A percentile compares a stretch with the other conserved stretches of the same genome.
These are phyloP conservation scores for Amylocystis lapponica DNA, from an alignment of 768 basidiomycete genomes.

Conservation along the genomic window DNA sequence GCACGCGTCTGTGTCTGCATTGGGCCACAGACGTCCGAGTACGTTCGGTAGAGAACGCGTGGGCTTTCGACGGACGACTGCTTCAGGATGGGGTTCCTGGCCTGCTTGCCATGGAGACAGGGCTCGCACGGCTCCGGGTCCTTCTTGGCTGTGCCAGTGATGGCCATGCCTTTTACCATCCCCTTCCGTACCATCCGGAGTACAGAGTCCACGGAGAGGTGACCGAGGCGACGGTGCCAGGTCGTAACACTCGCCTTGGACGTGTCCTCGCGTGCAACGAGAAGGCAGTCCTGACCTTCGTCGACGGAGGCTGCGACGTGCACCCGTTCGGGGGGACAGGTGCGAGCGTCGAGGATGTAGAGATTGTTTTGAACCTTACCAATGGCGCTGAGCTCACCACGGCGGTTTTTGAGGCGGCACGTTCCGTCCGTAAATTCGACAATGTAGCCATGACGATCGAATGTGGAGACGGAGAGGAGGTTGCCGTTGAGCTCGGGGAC, in stretches of 20 bases:
- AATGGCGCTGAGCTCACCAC: not conserved
- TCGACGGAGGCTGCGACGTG: too few species aligned
- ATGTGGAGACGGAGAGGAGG: conserved; percentile 14
- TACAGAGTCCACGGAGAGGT: conserved; percentile 7
- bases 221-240: conserved; percentile 15
- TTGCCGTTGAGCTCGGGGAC: conserved; percentile 18
- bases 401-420: conserved; percentile 3
- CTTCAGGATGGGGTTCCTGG: conserved; percentile 1
- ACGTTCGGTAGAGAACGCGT: conserved; percentile 7
- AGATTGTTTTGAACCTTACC: conserved; percentile 4
- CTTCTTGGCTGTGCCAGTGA: conserved; percentile 1
- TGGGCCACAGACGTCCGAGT: conserved; percentile 18
- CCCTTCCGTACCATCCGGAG: conserved; percentile 3
- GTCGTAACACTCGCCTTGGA: conserved; percentile 6
- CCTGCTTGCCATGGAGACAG: conserved; percentile 19
- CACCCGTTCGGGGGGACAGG: not conserved
- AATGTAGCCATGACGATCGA: conserved; percentile 2
- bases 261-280: too few species aligned
- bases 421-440: conserved; percentile 2
- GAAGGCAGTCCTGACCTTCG: too few species aligned
- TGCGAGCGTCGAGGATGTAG: conserved; percentile 10
- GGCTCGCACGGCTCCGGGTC: conserved; percentile 9
- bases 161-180: conserved; percentile 11
- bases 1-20: conserved; percentile 5
- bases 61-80: not conserved